Evolutionary conservation across 805 yeast genomes (phyloP).

Genomic region (Sugiyamaella lignohabitans): DNA sequence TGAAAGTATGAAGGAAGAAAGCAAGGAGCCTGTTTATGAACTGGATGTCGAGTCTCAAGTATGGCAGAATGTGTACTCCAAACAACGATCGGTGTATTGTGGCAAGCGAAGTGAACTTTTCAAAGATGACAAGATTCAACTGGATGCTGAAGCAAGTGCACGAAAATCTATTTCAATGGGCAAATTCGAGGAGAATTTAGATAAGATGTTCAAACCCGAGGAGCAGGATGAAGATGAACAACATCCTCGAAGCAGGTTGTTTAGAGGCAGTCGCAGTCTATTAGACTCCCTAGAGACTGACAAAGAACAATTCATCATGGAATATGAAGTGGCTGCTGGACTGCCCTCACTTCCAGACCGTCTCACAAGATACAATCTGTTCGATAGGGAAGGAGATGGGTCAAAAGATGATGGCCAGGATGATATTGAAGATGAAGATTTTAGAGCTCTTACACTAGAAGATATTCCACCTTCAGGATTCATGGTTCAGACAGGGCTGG

Average conservation of each 20-base stretch:
- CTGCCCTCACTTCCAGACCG: conserved; percentile 52
- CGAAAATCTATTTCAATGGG: conserved; percentile 65
- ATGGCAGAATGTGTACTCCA: conserved; percentile 81
- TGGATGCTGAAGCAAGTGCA: conserved; percentile 61
- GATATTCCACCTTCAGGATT: conserved; percentile 35
- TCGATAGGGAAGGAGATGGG: conserved; percentile 35
- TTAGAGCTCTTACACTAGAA: conserved; percentile 30
- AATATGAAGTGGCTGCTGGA: conserved; percentile 79
- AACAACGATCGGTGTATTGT: conserved; percentile 70
- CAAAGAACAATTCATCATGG: conserved; percentile 41
- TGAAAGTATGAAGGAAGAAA: conserved; percentile 11
- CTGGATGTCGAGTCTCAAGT: conserved; percentile 69
- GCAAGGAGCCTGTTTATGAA: conserved; percentile 14
- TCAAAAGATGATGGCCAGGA: conserved; percentile 36
- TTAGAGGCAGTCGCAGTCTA: conserved; percentile 16
- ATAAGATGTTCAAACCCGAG: conserved; percentile 18
- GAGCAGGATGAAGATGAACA: conserved; percentile 9
- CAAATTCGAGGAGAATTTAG: conserved; percentile 37
- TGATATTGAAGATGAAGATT: conserved; percentile 40
- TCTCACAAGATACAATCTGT: conserved; percentile 39
- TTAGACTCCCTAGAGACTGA: conserved; percentile 29
- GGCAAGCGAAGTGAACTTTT: conserved; percentile 61
- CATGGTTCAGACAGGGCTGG: conserved; percentile 49
- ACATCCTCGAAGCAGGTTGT: conserved; percentile 9
- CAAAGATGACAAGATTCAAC: conserved; percentile 49